These are phyloP conservation scores for Serendipita sp. DNA, from an alignment of 768 basidiomycete genomes.

Conservation along the genomic window DNA sequence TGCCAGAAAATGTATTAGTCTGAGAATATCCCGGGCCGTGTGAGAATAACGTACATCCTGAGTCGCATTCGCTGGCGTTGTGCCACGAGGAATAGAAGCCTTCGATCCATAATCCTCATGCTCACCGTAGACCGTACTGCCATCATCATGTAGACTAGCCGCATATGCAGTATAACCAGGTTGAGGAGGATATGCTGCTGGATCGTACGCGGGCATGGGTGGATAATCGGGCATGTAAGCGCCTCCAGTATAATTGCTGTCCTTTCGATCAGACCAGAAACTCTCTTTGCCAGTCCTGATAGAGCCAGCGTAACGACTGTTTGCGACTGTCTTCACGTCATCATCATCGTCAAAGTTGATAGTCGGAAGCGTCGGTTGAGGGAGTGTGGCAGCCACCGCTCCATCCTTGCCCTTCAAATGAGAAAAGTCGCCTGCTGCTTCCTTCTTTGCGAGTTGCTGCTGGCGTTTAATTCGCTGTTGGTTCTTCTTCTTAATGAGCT, in stretches of 20 bases:
- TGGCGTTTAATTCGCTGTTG: constrained; percentile 72
- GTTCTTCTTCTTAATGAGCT: constrained; percentile 81
- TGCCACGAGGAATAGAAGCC: not conserved
- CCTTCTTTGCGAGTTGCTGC: constrained; percentile 69
- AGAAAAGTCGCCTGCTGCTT: constrained; percentile 80
- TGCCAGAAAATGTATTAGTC: not conserved
- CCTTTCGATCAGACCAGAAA: constrained; percentile 8
- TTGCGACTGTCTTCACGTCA: constrained; percentile 30
- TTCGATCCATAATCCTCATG: constrained; percentile 3
- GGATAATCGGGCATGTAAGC: constrained; percentile 10
- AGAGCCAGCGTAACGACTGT: not conserved
- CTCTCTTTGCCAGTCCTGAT: constrained; percentile 7
- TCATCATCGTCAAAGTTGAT: constrained; percentile 61
- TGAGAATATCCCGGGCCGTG: not conserved
- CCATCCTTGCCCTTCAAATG: constrained; percentile 91
- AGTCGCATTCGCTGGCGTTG: constrained; percentile 3
- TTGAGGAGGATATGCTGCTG: constrained; percentile 1
- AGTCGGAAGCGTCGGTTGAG: constrained; percentile 90
- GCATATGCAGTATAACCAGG: constrained; percentile 4
- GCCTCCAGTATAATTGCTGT: constrained; percentile 7
- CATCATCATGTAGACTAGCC: constrained; percentile 2
- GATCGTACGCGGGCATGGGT: constrained; percentile 13
- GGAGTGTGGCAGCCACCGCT: constrained; percentile 52
- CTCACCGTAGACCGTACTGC: not conserved
- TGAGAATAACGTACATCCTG: not conserved